phyloP scores from a whole-genome alignment of 306 rosid genomes.

The Chamaecrista fasciculata region DNA sequence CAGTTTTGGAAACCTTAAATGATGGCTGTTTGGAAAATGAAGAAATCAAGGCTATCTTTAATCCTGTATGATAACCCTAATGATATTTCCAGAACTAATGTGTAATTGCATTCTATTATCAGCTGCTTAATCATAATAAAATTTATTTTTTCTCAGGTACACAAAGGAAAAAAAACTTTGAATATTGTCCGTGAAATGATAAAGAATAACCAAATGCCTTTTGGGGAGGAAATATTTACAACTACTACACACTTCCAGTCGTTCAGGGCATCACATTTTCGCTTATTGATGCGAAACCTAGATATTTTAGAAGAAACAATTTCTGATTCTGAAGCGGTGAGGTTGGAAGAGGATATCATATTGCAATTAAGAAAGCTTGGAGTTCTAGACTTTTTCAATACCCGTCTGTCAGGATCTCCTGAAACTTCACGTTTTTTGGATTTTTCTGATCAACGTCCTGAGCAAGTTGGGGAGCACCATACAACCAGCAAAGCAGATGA shows the following conservation, averaged over 20 bases:
- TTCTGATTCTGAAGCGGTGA: conserved; percentile 52
- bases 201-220: conserved; percentile 33
- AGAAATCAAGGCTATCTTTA: conserved; percentile 47
- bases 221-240: conserved; percentile 30
- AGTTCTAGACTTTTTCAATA: conserved; percentile 58
- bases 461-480: conserved; percentile 33
- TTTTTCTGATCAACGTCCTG: conserved; percentile 21
- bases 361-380: conserved; percentile 73
- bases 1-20: conserved; percentile 42
- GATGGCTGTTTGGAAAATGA: conserved; percentile 47
- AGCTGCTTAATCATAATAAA: conserved; percentile 17
- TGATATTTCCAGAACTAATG: not conserved
- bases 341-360: conserved; percentile 62
- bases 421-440: conserved; percentile 39
- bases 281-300: conserved; percentile 71
- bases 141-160: conserved; percentile 41
- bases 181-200: conserved; percentile 32
- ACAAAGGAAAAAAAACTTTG: conserved; percentile 38
- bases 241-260: conserved; percentile 27
- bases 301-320: conserved; percentile 71
- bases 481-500: conserved; percentile 27
- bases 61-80: not conserved
- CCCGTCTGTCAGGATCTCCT: conserved; percentile 53
- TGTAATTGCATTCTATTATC: not conserved
- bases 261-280: conserved; percentile 47